Conservation (phyloP, 257 asterid species). For the Perilla frutescens region DNA sequence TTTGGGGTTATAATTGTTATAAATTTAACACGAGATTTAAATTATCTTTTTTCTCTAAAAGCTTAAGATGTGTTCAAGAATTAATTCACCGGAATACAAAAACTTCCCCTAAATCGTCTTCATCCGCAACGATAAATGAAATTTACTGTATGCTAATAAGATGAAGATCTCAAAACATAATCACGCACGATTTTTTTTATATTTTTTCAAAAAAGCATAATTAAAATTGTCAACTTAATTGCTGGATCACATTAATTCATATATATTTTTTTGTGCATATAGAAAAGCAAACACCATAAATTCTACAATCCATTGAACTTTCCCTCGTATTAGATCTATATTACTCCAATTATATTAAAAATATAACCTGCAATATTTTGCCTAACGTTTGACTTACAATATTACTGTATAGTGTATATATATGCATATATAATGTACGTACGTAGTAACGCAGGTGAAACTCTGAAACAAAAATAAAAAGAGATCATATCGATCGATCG, state of each 20-base stretch:
- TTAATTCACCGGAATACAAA: neutral
- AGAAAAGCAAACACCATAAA: neutral
- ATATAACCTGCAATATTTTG: neutral
- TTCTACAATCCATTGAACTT: neutral
- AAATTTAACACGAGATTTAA: no score
- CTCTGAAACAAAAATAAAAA: neutral
- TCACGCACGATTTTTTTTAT: no score
- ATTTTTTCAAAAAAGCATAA: no score
- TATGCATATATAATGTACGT: no score
- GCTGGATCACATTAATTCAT: slow-evolving; percentile 17
- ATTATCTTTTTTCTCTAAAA: neutral
- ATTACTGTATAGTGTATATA: neutral
- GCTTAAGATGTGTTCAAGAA: neutral
- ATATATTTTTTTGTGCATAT: neutral
- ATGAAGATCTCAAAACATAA: no score
- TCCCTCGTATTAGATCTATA: no score
- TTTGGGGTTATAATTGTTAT: no score
- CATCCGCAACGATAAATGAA: neutral
- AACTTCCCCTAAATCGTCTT: neutral
- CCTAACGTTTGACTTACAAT: neutral
- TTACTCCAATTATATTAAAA: no score
- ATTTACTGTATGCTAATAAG: neutral
- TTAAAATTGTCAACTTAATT: no score
- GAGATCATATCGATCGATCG: no score
- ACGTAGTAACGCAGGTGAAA: neutral